Percentiles rank a stretch among this genome's conserved stretches.
phyloP scores from a whole-genome alignment of 2,329 filamentous ascomycete genomes.

The Cryphonectria nitschkei region DNA sequence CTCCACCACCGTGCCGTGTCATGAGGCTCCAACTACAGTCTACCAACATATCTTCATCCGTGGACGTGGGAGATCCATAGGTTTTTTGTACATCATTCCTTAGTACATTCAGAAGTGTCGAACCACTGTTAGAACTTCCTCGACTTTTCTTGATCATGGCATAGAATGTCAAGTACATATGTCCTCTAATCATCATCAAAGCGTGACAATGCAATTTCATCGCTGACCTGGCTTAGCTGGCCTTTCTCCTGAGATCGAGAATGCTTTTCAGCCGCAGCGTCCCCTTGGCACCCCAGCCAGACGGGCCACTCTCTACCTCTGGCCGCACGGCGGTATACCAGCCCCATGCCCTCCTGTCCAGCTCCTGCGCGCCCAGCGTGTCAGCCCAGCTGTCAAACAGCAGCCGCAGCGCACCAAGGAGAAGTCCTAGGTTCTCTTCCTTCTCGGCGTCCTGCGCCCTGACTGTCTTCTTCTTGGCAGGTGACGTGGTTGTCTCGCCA shows the following conservation, averaged over 20 bases:
- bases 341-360: conserved; percentile 76
- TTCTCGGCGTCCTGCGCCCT: conserved; percentile 62
- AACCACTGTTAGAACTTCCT: background rate
- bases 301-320: conserved; percentile 72
- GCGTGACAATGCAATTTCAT: background rate
- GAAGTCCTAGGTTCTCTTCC: conserved; percentile 68
- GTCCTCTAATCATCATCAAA: background rate
- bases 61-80: background rate
- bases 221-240: background rate
- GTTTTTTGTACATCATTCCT: background rate
- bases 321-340: conserved; percentile 83
- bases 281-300: conserved; percentile 85
- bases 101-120: no score
- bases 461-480: conserved; percentile 55
- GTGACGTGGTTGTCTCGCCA: conserved; percentile 30
- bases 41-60: background rate
- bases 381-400: conserved; percentile 75
- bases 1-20: background rate
- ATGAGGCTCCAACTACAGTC: background rate
- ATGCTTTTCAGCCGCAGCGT: conserved; percentile 69
- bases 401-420: conserved; percentile 73
- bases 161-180: no score
- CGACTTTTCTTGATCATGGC: background rate
- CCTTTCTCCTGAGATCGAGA: conserved; percentile 57
- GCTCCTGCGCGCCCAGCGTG: conserved; percentile 64